These are phyloP conservation scores for Endotrypanum monterogeii DNA, from an alignment of 208 protist genomes.

Conservation along the genomic window DNA sequence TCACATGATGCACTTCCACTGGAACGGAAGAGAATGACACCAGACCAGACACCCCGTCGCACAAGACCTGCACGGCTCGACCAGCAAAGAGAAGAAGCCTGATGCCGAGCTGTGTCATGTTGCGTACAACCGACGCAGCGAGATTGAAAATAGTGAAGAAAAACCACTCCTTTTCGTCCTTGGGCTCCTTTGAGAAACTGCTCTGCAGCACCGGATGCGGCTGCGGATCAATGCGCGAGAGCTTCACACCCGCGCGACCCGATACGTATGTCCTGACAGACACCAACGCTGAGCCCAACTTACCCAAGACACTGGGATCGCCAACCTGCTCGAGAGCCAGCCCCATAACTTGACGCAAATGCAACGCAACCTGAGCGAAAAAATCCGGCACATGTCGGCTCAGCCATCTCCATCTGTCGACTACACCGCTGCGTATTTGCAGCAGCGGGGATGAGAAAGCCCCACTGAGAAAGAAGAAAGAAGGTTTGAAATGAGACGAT, in stretches of 20 bases:
- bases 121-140: slow-evolving; percentile 8
- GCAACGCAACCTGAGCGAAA: slow-evolving; percentile 33
- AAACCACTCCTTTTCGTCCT: slow-evolving; percentile 9
- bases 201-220: slow-evolving; percentile 15
- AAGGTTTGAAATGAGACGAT: slow-evolving; percentile 26
- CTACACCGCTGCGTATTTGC: background rate
- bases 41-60: slow-evolving; percentile 4
- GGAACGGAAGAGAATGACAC: background rate
- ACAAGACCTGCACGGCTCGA: slow-evolving; percentile 13
- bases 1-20: background rate
- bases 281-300: background rate
- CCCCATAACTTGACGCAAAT: slow-evolving; percentile 13
- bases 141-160: slow-evolving; percentile 2
- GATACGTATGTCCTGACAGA: background rate
- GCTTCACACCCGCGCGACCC: slow-evolving; percentile 1
- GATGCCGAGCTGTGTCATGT: slow-evolving; percentile 13
- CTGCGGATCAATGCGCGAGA: slow-evolving; percentile 7
- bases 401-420: slow-evolving; percentile 11
- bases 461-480: slow-evolving; percentile 27
- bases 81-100: slow-evolving; percentile 26
- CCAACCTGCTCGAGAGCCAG: background rate
- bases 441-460: background rate
- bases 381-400: slow-evolving; percentile 35
- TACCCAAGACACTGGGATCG: background rate
- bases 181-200: slow-evolving; percentile 2